Conservation (phyloP, 306 rosid species). For the Prunus dulcis region DNA sequence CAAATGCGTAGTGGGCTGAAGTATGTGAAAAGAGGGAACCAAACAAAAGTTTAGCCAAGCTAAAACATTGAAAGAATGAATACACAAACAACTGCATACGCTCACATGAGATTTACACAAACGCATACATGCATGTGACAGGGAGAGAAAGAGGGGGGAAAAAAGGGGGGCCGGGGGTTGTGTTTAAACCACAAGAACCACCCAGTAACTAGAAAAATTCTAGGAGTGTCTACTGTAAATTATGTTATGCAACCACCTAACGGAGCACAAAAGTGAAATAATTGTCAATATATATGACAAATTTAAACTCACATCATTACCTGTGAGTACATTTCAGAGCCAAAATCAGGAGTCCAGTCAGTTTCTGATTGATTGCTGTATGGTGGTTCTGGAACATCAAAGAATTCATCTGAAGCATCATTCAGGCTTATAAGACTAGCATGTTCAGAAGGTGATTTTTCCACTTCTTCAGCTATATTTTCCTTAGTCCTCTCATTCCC, state of each 20-base stretch:
- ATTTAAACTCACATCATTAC: constrained; percentile 28
- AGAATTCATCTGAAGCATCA: constrained; percentile 70
- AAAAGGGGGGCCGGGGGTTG: too few species aligned
- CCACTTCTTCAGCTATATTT: constrained; percentile 34
- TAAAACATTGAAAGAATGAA: not conserved
- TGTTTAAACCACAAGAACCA: not conserved
- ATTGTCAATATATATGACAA: not conserved
- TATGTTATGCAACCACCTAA: not conserved
- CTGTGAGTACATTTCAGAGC: constrained; percentile 36
- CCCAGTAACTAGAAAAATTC: not conserved
- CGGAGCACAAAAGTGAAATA: not conserved
- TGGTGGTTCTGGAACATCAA: constrained; percentile 76
- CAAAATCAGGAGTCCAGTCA: constrained; percentile 49
- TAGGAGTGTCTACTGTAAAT: not conserved
- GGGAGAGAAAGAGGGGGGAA: not conserved
- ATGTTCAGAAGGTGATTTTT: constrained; percentile 33
- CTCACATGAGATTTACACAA: not conserved
- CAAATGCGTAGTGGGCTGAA: not conserved
- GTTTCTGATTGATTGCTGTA: constrained; percentile 43
- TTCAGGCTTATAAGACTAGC: constrained; percentile 60
- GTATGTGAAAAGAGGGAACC: not conserved
- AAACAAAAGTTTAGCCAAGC: not conserved
- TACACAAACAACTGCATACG: not conserved
- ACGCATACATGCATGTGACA: not conserved
- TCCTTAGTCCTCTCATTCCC: constrained; percentile 28